These are phyloP conservation scores for Yamagishiella unicocca DNA, from an alignment of 139 green algal species.

Conservation along the genomic window DNA sequence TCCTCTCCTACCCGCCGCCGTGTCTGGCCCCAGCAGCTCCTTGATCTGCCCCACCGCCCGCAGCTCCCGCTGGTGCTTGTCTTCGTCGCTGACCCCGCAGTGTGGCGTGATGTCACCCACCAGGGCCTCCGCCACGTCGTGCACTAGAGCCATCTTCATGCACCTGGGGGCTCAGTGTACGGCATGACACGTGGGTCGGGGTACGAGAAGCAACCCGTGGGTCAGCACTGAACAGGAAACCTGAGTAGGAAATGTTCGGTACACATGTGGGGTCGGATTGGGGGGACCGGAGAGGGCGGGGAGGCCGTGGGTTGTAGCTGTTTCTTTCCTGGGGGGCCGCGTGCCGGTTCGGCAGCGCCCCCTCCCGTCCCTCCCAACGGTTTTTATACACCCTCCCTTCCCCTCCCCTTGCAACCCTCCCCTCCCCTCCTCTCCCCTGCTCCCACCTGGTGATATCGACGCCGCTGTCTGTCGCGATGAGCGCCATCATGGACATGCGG, in stretches of 20 bases:
- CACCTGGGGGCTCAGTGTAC: too few species aligned
- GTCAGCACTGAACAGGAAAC: too few species aligned
- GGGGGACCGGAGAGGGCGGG: neutral
- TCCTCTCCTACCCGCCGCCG: conserved; percentile 61
- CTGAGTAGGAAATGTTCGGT: too few species aligned
- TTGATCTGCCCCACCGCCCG: conserved; percentile 83
- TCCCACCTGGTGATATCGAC: conserved; percentile 67
- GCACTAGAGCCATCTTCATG: conserved; percentile 92
- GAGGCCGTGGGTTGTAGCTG: neutral
- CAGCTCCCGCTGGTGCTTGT: conserved; percentile 85
- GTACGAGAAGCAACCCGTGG: too few species aligned
- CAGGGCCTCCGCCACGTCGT: conserved; percentile 95
- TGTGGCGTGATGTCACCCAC: conserved; percentile 96
- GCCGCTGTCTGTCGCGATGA: conserved; percentile 69
- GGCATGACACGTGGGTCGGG: too few species aligned
- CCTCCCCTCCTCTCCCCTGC: neutral
- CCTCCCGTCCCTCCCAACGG: too few species aligned
- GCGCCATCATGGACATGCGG: conserved; percentile 92
- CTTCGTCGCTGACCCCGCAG: conserved; percentile 69
- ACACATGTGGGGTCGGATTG: too few species aligned
- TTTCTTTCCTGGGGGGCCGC: too few species aligned
- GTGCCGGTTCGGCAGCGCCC: too few species aligned
- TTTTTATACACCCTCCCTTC: too few species aligned
- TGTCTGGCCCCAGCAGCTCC: conserved; percentile 74
- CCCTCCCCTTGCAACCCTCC: neutral